A percentile compares a stretch with the other conserved stretches of the same genome.
Conservation (phyloP, 192 early-diverging fungal species). For the Diversispora epigaea region DNA sequence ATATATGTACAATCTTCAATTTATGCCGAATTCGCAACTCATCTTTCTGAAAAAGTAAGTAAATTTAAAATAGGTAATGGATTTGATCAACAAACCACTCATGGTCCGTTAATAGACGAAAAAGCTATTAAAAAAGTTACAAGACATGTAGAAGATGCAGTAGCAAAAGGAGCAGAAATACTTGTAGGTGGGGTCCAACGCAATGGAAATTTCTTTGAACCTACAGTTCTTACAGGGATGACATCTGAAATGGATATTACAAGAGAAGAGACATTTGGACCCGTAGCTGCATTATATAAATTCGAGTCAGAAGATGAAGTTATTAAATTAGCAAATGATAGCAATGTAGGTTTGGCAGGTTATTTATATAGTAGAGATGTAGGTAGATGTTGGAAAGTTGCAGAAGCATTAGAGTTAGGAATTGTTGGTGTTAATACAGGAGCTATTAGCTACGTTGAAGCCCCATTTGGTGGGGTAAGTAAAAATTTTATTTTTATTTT, state of each 20-base stretch:
- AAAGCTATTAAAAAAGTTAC: slow-evolving; percentile 67
- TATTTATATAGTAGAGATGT: slow-evolving; percentile 84
- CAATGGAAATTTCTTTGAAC: slow-evolving; percentile 76
- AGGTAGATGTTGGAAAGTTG: slow-evolving; percentile 73
- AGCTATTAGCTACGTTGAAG: slow-evolving; percentile 48
- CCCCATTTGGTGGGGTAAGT: slow-evolving; percentile 74
- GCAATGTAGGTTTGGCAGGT: slow-evolving; percentile 73
- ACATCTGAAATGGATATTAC: slow-evolving; percentile 66
- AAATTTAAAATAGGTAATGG: slow-evolving; percentile 75
- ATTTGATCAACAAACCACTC: slow-evolving; percentile 57
- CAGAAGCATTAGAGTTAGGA: slow-evolving; percentile 78
- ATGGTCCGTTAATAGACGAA: slow-evolving; percentile 82
- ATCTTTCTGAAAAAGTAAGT: slow-evolving; percentile 54
- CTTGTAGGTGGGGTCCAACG: slow-evolving; percentile 60
- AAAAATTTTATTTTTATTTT: slow-evolving; percentile 1
- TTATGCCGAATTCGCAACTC: slow-evolving; percentile 62
- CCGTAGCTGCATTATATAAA: slow-evolving; percentile 73
- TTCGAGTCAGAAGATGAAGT: slow-evolving; percentile 84
- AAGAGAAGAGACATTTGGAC: slow-evolving; percentile 89
- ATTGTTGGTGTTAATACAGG: slow-evolving; percentile 90
- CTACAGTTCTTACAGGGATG: slow-evolving; percentile 77
- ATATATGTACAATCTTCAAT: slow-evolving; percentile 72
- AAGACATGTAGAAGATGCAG: slow-evolving; percentile 69
- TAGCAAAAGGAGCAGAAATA: slow-evolving; percentile 69
- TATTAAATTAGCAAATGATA: slow-evolving; percentile 69